These are phyloP conservation scores for Neoascochyta sp. DNA, from an alignment of 2,329 filamentous ascomycete genomes.

Conservation along the genomic window DNA sequence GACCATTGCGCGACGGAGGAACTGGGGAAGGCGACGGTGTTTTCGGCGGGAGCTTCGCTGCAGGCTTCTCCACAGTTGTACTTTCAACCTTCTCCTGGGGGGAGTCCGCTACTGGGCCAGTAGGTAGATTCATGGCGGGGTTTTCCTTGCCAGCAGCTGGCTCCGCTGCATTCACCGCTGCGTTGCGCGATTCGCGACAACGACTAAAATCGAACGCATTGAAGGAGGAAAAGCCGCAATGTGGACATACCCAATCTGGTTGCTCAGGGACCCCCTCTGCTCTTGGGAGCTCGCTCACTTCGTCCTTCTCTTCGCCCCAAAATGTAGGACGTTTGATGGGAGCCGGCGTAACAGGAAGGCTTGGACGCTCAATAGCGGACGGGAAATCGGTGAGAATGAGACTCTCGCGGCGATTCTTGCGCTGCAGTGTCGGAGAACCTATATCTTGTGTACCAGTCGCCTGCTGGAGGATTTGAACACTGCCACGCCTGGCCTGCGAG, in stretches of 20 bases:
- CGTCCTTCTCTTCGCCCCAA: slow-evolving; percentile 60
- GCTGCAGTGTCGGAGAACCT: slow-evolving; percentile 31
- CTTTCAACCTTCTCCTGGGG: too few relatives aligned
- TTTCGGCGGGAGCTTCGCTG: not conserved
- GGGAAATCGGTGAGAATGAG: slow-evolving; percentile 85
- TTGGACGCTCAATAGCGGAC: slow-evolving; percentile 74
- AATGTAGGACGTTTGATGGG: slow-evolving; percentile 67
- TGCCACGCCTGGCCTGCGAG: slow-evolving; percentile 58
- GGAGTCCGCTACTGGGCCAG: too few relatives aligned
- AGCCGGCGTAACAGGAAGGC: slow-evolving; percentile 84
- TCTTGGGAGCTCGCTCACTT: slow-evolving; percentile 60
- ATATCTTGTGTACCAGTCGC: slow-evolving; percentile 26
- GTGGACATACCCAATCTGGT: slow-evolving; percentile 85
- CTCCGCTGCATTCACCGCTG: too few relatives aligned
- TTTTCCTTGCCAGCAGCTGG: too few relatives aligned
- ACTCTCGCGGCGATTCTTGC: slow-evolving; percentile 47
- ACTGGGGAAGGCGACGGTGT: slow-evolving; percentile 4
- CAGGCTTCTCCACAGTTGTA: too few relatives aligned
- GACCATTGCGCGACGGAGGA: slow-evolving; percentile 11
- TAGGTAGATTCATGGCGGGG: too few relatives aligned
- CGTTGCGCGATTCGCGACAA: slow-evolving; percentile 17
- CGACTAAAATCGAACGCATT: slow-evolving; percentile 29
- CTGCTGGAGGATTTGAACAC: slow-evolving; percentile 39
- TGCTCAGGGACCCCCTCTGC: slow-evolving; percentile 84
- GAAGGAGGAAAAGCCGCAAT: slow-evolving; percentile 35